Base-by-base conservation (phyloP, 768 basidiomycete genomes). In the Sporobolomyces phaffii region DNA sequence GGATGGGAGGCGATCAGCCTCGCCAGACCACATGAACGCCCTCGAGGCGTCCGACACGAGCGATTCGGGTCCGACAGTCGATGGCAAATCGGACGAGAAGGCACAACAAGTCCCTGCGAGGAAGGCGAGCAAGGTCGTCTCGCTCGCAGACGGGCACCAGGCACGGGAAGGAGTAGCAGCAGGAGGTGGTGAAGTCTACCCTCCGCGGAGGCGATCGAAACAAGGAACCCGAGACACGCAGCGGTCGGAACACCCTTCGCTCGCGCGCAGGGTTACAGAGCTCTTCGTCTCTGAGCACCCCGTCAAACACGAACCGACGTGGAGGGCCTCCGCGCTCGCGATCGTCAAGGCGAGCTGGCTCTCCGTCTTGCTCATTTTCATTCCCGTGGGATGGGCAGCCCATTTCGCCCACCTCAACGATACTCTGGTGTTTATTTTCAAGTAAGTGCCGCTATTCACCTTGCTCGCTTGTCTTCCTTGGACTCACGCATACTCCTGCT, bases 361-460 rank as follows among this genome's bases (percentile, higher is more conserved):
- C 33, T 74, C 74, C 52, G 44, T 75, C 17, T 62, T 75, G 8
- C 73, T 75, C 38, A 61, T 75, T 34, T 69, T 68, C 45, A 60
- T 75, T 13, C 70, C 70, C 0, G 66, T 66, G 22, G 57, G 70
- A 2, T 71, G 70, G 70, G 70, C 62, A 4, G 24, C 53, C 3
- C 60, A 65, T 45, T 70, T 59, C n/a, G 40, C 51, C 5, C 17
- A 65, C 2, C 53, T 51, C 15, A 60, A 67, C 60, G 70, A 71
- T 41, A 71, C 70, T 1, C 28, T 71, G 34, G 33, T 71, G 24
- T 71, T 67, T 54, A 60, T 71, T 15, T 64, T 65, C 31, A 66
- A 62, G 61, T 53, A 41, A n/a, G n/a, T n/a, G n/a, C n/a, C n/a
- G n/a, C n/a, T n/a, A n/a, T n/a, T n/a, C n/a, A n/a, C n/a, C n/a